Conservation (phyloP, 768 basidiomycete species). For the Suillus variegatus region DNA sequence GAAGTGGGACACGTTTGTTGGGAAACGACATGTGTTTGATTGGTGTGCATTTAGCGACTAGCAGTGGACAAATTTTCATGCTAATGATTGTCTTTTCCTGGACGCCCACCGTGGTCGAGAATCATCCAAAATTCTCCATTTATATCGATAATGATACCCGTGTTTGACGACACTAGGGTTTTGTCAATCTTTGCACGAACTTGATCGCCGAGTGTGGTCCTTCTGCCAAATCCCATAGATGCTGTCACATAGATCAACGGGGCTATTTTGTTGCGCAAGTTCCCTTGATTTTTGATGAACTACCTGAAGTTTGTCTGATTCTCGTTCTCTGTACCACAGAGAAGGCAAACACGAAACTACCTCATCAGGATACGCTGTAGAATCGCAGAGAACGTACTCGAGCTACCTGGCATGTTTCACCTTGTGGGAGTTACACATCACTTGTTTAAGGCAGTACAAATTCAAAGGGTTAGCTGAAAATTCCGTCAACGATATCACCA, state of each 20-base stretch:
- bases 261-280: background rate
- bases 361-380: background rate
- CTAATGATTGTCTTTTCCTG: background rate
- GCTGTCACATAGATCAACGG: no score
- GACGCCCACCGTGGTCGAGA: background rate
- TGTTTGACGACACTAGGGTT: background rate
- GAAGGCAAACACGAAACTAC: background rate
- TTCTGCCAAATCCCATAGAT: background rate
- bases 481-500: background rate
- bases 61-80: background rate
- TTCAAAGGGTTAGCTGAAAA: background rate
- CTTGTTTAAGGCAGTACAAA: background rate
- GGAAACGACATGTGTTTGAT: background rate
- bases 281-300: background rate
- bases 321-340: background rate
- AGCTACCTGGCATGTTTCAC: background rate
- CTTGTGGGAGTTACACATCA: background rate
- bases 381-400: background rate
- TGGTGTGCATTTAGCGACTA: background rate
- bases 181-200: background rate
- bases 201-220: background rate
- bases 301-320: background rate
- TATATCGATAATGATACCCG: background rate
- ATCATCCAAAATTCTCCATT: no score
- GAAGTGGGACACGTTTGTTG: constrained; percentile 2